These are phyloP conservation scores for Xerocomellus intermedius DNA, from an alignment of 768 basidiomycete genomes.

Conservation along the genomic window DNA sequence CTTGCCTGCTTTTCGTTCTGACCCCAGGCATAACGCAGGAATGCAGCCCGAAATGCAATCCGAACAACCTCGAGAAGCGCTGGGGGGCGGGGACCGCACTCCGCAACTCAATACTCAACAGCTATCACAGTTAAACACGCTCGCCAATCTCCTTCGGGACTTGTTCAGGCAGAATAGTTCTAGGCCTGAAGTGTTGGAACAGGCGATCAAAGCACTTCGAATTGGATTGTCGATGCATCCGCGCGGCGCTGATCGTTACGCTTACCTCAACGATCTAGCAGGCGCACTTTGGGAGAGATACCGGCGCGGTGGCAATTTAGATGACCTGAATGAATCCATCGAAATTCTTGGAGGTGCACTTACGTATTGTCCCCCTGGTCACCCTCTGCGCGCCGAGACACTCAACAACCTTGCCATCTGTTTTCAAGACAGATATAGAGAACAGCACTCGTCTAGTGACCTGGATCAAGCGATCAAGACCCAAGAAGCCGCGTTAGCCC, in stretches of 20 bases:
- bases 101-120: not conserved
- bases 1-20: no score
- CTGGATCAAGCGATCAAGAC: slow-evolving; percentile 7
- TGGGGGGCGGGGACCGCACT: not conserved
- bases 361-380: not conserved
- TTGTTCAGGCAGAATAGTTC: not conserved
- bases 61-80: not conserved
- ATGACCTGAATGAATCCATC: slow-evolving; percentile 9
- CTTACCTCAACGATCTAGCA: slow-evolving; percentile 7
- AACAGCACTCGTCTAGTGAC: not conserved
- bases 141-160: not conserved
- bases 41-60: not conserved
- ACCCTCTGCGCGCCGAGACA: not conserved
- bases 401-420: slow-evolving; percentile 16
- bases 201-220: not conserved
- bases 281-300: slow-evolving; percentile 2
- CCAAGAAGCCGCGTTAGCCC: slow-evolving; percentile 2
- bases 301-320: not conserved
- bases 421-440: not conserved
- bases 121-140: not conserved
- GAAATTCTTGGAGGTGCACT: not conserved
- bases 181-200: not conserved
- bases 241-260: not conserved
- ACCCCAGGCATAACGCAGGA: not conserved
- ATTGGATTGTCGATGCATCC: slow-evolving; percentile 1